Evolutionary conservation across 345 rosid species (phyloP).

Genomic region (Conringia planisiliqua): DNA sequence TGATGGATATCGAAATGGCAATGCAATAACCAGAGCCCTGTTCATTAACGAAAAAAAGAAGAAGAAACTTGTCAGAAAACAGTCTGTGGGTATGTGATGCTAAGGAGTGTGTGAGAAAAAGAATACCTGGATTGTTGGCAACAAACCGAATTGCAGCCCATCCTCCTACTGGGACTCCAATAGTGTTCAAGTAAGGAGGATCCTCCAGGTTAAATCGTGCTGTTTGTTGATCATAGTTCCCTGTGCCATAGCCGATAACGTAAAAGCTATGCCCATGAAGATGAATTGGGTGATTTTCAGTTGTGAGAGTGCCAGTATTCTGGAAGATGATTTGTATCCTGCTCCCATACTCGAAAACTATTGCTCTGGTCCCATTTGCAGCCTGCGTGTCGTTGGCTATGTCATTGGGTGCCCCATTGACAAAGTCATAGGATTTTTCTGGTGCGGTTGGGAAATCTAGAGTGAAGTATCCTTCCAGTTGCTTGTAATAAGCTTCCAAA

Average conservation of each 20-base stretch:
- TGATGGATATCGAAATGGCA: constrained; percentile 78
- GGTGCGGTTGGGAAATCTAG: constrained; percentile 70
- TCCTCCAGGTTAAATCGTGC: constrained; percentile 58
- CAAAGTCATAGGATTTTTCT: constrained; percentile 62
- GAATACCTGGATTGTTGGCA: constrained; percentile 78
- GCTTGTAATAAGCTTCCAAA: constrained; percentile 69
- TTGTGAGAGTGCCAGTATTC: constrained; percentile 64
- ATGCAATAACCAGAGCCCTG: constrained; percentile 90
- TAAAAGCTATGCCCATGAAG: constrained; percentile 87
- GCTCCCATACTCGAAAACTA: constrained; percentile 61
- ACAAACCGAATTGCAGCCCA: constrained; percentile 85
- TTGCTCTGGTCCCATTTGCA: constrained; percentile 60
- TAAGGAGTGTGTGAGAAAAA: neutral
- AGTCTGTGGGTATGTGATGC: constrained; percentile 2
- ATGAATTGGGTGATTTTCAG: constrained; percentile 90
- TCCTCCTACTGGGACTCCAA: constrained; percentile 89
- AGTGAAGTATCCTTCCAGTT: constrained; percentile 58
- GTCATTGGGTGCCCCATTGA: constrained; percentile 76
- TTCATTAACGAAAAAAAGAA: neutral
- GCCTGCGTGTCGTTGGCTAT: constrained; percentile 63
- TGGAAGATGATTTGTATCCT: constrained; percentile 72
- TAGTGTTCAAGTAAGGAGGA: constrained; percentile 83
- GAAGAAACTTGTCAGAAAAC: constrained; percentile 20
- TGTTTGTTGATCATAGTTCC: constrained; percentile 56
- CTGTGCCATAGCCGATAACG: constrained; percentile 68